A percentile compares a stretch with the other conserved stretches of the same genome.
Evolutionary conservation across 495 filamentous ascomycete species (phyloP).

Genomic region (Penicillium flavigenum): DNA sequence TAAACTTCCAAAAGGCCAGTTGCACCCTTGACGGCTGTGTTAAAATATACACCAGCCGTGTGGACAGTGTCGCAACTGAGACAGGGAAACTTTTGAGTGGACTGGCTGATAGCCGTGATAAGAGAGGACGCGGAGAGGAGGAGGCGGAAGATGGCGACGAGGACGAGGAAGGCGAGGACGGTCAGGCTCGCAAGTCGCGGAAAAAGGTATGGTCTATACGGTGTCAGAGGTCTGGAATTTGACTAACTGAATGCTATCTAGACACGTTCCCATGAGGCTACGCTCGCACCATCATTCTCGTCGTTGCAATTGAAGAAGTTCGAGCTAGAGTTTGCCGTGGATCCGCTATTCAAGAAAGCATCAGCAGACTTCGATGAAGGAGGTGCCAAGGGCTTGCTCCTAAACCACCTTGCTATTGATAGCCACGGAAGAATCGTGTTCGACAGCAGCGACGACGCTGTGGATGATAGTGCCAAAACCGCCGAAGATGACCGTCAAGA

Average conservation of each 20-base stretch:
- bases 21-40: constrained; percentile 98
- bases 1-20: constrained; percentile 98
- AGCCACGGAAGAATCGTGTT: constrained; percentile 90
- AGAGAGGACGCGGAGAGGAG: constrained; percentile 66
- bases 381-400: constrained; percentile 88
- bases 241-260: constrained; percentile 23
- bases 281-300: constrained; percentile 82
- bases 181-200: constrained; percentile 70
- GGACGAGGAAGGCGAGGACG: constrained; percentile 80
- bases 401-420: constrained; percentile 96
- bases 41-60: constrained; percentile 98
- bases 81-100: constrained; percentile 95
- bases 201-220: constrained; percentile 55
- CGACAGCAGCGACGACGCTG: constrained; percentile 91
- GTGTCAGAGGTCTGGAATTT: neutral
- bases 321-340: constrained; percentile 94
- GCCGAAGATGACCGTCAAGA: constrained; percentile 43
- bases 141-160: constrained; percentile 65
- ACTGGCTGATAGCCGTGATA: constrained; percentile 84
- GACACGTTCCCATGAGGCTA: constrained; percentile 88
- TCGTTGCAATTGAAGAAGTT: constrained; percentile 94
- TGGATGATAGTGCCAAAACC: constrained; percentile 58
- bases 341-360: constrained; percentile 97
- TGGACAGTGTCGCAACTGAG: constrained; percentile 97
- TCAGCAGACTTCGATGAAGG: constrained; percentile 98